Percentiles rank a stretch among this genome's conserved stretches.
Conservation (phyloP, 768 basidiomycete species). For the Podaxis sp. region DNA sequence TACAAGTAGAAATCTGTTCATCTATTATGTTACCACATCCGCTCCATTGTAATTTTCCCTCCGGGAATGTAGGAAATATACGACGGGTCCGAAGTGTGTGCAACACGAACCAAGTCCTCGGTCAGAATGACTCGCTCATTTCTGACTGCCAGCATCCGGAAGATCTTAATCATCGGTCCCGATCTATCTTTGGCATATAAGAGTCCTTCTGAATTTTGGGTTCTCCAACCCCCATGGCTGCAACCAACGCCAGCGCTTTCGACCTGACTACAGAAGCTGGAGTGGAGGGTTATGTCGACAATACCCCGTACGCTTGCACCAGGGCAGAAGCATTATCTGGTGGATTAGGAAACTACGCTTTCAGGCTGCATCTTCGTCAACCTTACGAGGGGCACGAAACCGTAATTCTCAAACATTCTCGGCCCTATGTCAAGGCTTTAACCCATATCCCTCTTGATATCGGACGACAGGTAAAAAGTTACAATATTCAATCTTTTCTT, state of each 20-base stretch:
- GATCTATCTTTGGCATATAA: not conserved
- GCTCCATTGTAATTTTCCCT: not conserved
- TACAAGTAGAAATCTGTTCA: not conserved
- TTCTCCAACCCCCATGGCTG: not conserved
- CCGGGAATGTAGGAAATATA: not conserved
- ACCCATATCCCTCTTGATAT: slow-evolving; percentile 28
- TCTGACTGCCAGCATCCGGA: not conserved
- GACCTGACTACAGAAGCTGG: slow-evolving; percentile 36
- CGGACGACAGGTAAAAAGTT: slow-evolving; percentile 50
- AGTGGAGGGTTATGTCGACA: slow-evolving; percentile 42
- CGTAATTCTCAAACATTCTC: slow-evolving; percentile 59
- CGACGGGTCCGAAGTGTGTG: slow-evolving; percentile 2
- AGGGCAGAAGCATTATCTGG: slow-evolving; percentile 44
- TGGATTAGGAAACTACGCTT: slow-evolving; percentile 58
- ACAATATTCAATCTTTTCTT: not conserved
- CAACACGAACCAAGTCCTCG: not conserved
- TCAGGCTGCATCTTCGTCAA: slow-evolving; percentile 44
- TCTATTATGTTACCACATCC: too few relatives aligned
- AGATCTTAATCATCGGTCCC: not conserved
- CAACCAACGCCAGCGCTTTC: slow-evolving; percentile 4
- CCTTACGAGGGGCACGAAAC: slow-evolving; percentile 44
- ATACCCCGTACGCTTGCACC: slow-evolving; percentile 47
- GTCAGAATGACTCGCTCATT: slow-evolving; percentile 1
- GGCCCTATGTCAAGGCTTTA: slow-evolving; percentile 37
- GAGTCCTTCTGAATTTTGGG: not conserved